These are phyloP conservation scores for Suillus spraguei DNA, from an alignment of 768 basidiomycete species.

Conservation along the genomic window DNA sequence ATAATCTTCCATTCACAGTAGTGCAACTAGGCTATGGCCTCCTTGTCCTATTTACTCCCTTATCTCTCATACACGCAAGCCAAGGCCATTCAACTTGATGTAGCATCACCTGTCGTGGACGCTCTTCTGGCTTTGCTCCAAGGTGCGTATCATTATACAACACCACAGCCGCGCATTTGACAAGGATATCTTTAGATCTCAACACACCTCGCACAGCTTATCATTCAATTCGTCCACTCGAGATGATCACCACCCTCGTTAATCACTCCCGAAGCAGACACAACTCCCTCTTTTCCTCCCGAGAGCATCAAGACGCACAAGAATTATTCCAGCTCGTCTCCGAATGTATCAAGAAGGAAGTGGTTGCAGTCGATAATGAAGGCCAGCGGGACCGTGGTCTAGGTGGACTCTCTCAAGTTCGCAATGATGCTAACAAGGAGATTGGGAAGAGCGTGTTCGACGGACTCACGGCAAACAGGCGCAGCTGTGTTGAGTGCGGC, in stretches of 20 bases:
- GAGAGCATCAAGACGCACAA: conserved; percentile 98
- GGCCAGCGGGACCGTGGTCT: conserved; percentile 71
- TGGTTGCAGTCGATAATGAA: conserved; percentile 72
- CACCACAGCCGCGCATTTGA: conserved; percentile 13
- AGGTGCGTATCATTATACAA: conserved; percentile 43
- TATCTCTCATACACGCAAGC: conserved; percentile 76
- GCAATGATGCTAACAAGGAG: conserved; percentile 32
- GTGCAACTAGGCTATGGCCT: conserved; percentile 77
- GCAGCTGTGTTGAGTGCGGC: conserved; percentile 87
- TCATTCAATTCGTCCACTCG: conserved; percentile 67
- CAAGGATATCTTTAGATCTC: conserved; percentile 45
- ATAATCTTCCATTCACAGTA: conserved; percentile 18
- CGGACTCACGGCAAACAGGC: conserved; percentile 85
- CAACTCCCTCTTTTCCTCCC: conserved; percentile 76
- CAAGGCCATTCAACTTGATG: conserved; percentile 77
- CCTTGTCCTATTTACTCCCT: conserved; percentile 78
- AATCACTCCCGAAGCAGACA: conserved; percentile 52
- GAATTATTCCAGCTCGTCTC: conserved; percentile 95
- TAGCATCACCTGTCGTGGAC: conserved; percentile 87
- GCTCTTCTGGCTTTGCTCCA: conserved; percentile 70
- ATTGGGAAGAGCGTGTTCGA: conserved; percentile 79
- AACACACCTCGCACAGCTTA: conserved; percentile 63
- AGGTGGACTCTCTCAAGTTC: conserved; percentile 48
- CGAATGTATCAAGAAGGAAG: conserved; percentile 87
- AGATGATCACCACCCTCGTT: conserved; percentile 72